These are phyloP conservation scores for Fusarium sp. DNA, from an alignment of 2,329 filamentous ascomycete genomes.

Conservation along the genomic window DNA sequence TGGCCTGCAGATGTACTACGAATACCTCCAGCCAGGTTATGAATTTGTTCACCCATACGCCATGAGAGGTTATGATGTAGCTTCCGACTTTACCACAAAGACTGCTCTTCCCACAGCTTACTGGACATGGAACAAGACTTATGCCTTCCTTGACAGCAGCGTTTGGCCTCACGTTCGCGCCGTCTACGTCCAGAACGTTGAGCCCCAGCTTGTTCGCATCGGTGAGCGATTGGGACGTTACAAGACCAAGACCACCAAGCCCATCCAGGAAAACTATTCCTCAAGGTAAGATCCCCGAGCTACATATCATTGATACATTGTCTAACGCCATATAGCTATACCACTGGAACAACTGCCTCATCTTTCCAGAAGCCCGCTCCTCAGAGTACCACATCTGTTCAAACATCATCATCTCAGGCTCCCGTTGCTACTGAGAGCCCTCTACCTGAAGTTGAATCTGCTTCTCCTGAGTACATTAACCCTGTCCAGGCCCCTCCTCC, in stretches of 20 bases:
- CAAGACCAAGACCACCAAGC: slow-evolving; percentile 54
- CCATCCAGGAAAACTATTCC: slow-evolving; percentile 35
- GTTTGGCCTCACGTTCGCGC: slow-evolving; percentile 84
- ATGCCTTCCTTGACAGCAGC: slow-evolving; percentile 76
- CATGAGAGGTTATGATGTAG: slow-evolving; percentile 71
- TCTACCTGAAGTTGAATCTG: slow-evolving; percentile 34
- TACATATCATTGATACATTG: background rate
- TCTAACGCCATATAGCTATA: slow-evolving; percentile 30
- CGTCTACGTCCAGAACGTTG: slow-evolving; percentile 90
- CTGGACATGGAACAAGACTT: slow-evolving; percentile 75
- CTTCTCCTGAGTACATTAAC: slow-evolving; percentile 41
- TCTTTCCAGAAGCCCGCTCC: slow-evolving; percentile 50
- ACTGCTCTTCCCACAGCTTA: slow-evolving; percentile 78
- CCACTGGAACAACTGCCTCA: slow-evolving; percentile 43
- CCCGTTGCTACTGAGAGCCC: slow-evolving; percentile 17
- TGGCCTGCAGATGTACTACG: slow-evolving; percentile 74
- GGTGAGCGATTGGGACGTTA: slow-evolving; percentile 87
- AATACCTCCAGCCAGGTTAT: slow-evolving; percentile 80
- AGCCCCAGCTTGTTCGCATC: slow-evolving; percentile 93
- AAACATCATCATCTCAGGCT: slow-evolving; percentile 46
- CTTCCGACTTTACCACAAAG: slow-evolving; percentile 72
- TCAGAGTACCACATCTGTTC: slow-evolving; percentile 43
- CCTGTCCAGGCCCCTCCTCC: slow-evolving; percentile 57
- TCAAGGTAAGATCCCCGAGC: slow-evolving; percentile 18
- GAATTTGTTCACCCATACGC: slow-evolving; percentile 78